Base-by-base conservation (phyloP, 2,329 filamentous ascomycete species). In the Fusarium piperis region DNA sequence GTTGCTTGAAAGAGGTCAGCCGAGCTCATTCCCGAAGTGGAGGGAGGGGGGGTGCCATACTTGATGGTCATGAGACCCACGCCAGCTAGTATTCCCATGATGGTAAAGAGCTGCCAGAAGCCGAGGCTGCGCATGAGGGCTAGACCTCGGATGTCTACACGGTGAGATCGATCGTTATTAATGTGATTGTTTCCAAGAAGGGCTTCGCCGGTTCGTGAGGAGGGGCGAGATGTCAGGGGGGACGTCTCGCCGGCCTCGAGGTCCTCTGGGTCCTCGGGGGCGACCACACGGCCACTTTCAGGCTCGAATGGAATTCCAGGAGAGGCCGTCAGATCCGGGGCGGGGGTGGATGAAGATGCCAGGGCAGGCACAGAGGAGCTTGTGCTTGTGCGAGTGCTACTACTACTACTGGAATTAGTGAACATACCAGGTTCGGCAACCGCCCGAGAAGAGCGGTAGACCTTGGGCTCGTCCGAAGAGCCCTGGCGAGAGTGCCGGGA, bases 61-160 rank as follows among this genome's bases (percentile, higher is more conserved):
- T 99, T 99, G 83, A 99, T 99, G 0, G 95, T 98, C 96, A 99
- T 99, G 72, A 99, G 84, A 12, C 96, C 96, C 75, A 98, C 93
- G 59, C 96, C 96, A 6, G 94, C 94, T 69, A 98, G 85, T n/a
- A 98, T 88, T 39, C 92, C 94, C 88, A 99, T 93, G 73, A 97
- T 90, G 64, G 88, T 81, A 81, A 97, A 98, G 30, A 97, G 83
- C 77, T 97, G 93, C 94, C 95, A 98, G 81, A 98, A 99, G 72
- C 97, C 92, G 53, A 91, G 77, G 67, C 88, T 90, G 59, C 85
- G 85, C 33, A 97, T 83, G 78, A 99, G 86, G 16, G 88, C 87
- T 78, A 94, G 85, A 71, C 96, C 96, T 79, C 95, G 93, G 78
- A 98, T 92, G 90, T 98, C 96, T 94, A 93, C 82, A 87, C 91